A percentile compares a stretch with the other conserved stretches of the same genome.
Evolutionary conservation across 106 monocot genomes (phyloP).

Genomic region (Posidonia australis): DNA sequence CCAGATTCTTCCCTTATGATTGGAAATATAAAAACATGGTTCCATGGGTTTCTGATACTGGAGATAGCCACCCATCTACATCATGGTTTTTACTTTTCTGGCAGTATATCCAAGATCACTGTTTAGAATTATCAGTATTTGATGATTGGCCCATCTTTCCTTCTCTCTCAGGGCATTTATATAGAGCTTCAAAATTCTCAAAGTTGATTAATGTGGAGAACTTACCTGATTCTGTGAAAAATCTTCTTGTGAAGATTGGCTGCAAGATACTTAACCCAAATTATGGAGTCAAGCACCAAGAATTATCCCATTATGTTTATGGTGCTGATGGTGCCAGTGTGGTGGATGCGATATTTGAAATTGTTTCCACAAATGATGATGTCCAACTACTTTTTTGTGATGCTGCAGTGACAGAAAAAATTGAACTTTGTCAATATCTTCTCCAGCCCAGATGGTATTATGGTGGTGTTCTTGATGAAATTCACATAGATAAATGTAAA

Average conservation of each 20-base stretch:
- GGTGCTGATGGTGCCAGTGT: constrained; percentile 64
- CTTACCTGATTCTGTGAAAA: constrained; percentile 43
- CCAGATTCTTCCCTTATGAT: constrained; percentile 58
- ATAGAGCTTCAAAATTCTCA: constrained; percentile 55
- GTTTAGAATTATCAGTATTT: constrained; percentile 61
- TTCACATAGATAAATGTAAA: constrained; percentile 52
- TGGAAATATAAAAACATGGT: constrained; percentile 71
- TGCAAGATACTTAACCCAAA: constrained; percentile 67
- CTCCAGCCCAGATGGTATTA: constrained; percentile 85
- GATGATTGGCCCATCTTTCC: constrained; percentile 92
- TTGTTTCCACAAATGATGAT: constrained; percentile 23
- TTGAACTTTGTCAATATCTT: constrained; percentile 65
- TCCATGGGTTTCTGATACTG: constrained; percentile 44
- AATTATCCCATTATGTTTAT: constrained; percentile 57
- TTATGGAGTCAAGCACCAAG: constrained; percentile 42
- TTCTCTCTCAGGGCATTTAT: constrained; percentile 66
- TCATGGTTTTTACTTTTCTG: constrained; percentile 88
- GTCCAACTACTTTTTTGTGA: constrained; percentile 32
- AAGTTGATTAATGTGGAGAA: constrained; percentile 53
- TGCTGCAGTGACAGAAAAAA: constrained; percentile 52
- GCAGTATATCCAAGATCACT: constrained; percentile 52
- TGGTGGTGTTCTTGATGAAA: constrained; percentile 44
- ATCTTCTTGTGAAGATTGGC: constrained; percentile 60
- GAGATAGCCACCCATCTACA: constrained; percentile 22
- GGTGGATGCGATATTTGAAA: constrained; percentile 59